phyloP scores from a whole-genome alignment of 805 yeast genomes.

The Monosporozyma unispora region DNA sequence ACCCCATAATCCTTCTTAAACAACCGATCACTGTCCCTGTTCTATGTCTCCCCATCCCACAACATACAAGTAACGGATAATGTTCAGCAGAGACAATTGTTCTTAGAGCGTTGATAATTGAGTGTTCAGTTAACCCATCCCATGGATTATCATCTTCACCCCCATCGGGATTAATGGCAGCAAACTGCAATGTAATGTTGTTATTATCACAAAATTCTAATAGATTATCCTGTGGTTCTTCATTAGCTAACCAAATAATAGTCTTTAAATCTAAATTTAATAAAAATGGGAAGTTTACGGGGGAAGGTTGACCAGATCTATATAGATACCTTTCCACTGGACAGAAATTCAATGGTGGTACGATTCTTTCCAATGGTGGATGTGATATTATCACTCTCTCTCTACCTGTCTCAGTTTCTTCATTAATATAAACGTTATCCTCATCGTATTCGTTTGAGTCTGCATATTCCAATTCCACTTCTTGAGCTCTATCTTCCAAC shows the following conservation, averaged over 20 bases:
- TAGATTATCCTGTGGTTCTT: conserved; percentile 87
- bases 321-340: conserved; percentile 86
- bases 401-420: conserved; percentile 26
- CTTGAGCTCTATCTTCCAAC: conserved; percentile 2
- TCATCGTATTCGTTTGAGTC: conserved; percentile 26
- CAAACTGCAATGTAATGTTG: conserved; percentile 69
- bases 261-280: conserved; percentile 65
- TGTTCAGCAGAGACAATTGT: conserved; percentile 62
- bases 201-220: conserved; percentile 70
- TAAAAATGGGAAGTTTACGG: conserved; percentile 83
- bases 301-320: conserved; percentile 89
- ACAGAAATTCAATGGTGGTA: conserved; percentile 91
- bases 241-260: conserved; percentile 89
- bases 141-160: conserved; percentile 74
- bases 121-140: conserved; percentile 84
- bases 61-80: conserved; percentile 84
- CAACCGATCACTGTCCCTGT: conserved; percentile 97
- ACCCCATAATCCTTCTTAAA: conserved; percentile 83
- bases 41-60: conserved; percentile 97
- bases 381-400: conserved; percentile 30
- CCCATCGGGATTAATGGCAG: conserved; percentile 72
- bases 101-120: conserved; percentile 71
- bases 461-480: conserved; percentile 6
- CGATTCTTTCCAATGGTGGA: conserved; percentile 59
- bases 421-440: conserved; percentile 23